A percentile compares a stretch with the other conserved stretches of the same genome.
These are phyloP conservation scores for Dictyostelium citrinum DNA, from an alignment of 78 protist species.

Conservation along the genomic window DNA sequence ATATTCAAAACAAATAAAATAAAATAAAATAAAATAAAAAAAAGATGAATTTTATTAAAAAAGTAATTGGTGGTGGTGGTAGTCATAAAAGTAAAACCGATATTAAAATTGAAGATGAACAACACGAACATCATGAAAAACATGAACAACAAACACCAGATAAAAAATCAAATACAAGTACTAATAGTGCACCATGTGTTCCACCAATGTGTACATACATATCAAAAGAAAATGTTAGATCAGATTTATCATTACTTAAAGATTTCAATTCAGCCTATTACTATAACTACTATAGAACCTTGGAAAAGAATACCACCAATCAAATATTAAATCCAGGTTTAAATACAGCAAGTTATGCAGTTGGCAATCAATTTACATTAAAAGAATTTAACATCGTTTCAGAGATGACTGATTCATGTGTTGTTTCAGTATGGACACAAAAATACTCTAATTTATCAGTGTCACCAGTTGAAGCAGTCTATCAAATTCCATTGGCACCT, in stretches of 20 bases:
- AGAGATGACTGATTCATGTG: constrained; percentile 8
- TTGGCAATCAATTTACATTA: neutral
- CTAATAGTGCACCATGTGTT: neutral
- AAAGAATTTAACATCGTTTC: constrained; percentile 17
- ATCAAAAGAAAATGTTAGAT: neutral
- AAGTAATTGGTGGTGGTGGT: neutral
- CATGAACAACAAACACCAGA: neutral
- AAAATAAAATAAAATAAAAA: neutral
- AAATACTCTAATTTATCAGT: neutral
- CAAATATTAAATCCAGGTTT: neutral
- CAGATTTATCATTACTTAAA: neutral
- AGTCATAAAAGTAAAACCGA: neutral
- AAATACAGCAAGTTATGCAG: neutral
- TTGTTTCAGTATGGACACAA: constrained; percentile 12
- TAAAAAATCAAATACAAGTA: neutral
- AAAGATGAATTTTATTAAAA: neutral
- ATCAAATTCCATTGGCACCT: constrained; percentile 40
- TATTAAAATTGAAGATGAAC: neutral
- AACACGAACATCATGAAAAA: neutral
- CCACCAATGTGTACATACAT: neutral
- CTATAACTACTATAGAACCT: constrained; percentile 1
- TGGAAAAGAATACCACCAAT: neutral
- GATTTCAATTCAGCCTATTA: neutral
- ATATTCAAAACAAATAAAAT: neutral
- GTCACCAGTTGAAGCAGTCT: constrained; percentile 47